Percentiles rank a stretch among this genome's conserved stretches.
These are phyloP conservation scores for Calendula officinalis DNA, from an alignment of 129 eudicot species.

Conservation along the genomic window DNA sequence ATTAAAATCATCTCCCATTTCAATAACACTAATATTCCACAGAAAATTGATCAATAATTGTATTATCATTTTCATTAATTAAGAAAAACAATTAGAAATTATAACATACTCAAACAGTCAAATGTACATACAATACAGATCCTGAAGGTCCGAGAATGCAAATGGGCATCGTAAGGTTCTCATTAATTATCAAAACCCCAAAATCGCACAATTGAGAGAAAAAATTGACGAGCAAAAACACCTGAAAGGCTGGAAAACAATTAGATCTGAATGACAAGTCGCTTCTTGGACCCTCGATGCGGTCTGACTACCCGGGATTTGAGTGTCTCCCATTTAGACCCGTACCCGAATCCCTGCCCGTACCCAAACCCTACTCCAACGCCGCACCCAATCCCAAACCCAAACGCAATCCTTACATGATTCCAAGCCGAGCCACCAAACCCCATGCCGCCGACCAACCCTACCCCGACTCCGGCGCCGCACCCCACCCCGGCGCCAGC, in stretches of 20 bases:
- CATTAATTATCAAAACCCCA: no score
- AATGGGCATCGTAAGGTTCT: no score
- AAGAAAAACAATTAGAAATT: no score
- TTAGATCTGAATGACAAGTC: constrained; percentile 38
- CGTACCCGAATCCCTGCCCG: constrained; percentile 64
- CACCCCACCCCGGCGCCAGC: constrained; percentile 72
- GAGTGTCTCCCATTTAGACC: constrained; percentile 45
- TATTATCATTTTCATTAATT: no score
- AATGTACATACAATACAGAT: no score
- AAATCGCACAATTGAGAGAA: no score
- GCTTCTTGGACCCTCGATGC: constrained; percentile 34
- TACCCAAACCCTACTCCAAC: constrained; percentile 71
- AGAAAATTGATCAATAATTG: no score
- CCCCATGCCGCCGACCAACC: constrained; percentile 68
- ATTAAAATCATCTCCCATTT: no score
- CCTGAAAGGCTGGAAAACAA: constrained; percentile 1
- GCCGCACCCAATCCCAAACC: constrained; percentile 71
- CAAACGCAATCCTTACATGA: constrained; percentile 55
- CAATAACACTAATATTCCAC: no score
- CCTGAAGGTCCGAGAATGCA: no score
- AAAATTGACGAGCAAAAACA: no score
- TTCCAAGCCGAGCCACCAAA: constrained; percentile 59
- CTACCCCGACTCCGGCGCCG: constrained; percentile 70
- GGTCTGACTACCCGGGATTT: constrained; percentile 36
- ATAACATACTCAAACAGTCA: no score